Conservation (phyloP, 257 asterid genomes). For the Paulownia fortunei region DNA sequence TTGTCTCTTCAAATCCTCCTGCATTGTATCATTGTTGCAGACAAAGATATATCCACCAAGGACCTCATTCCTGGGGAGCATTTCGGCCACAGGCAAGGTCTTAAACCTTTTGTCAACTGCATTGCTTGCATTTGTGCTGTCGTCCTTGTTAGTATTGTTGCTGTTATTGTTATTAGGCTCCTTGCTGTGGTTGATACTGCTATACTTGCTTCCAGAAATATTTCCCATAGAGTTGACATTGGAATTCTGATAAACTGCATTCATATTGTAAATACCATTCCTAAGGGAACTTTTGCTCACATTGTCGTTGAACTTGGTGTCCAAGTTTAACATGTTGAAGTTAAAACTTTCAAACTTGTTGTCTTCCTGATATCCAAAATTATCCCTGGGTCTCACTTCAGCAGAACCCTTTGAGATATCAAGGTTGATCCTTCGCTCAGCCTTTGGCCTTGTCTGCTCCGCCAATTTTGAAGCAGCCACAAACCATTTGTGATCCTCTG, state of each 20-base stretch:
- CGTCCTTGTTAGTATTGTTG: constrained; percentile 50
- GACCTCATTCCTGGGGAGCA: constrained; percentile 89
- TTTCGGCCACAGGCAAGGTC: constrained; percentile 92
- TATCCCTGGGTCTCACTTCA: constrained; percentile 66
- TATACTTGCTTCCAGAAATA: constrained; percentile 57
- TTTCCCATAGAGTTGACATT: constrained; percentile 49
- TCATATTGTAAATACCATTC: constrained; percentile 59
- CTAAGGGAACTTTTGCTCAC: constrained; percentile 45
- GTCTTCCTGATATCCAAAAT: constrained; percentile 67
- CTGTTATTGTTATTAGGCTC: constrained; percentile 46
- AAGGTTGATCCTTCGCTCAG: constrained; percentile 77
- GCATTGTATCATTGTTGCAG: constrained; percentile 97
- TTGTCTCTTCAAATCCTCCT: constrained; percentile 89
- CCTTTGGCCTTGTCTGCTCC: constrained; percentile 81
- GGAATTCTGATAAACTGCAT: constrained; percentile 65
- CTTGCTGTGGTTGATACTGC: constrained; percentile 47
- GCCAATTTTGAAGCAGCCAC: constrained; percentile 86
- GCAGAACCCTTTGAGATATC: constrained; percentile 77
- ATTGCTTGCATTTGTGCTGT: constrained; percentile 45
- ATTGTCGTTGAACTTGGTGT: constrained; percentile 62
- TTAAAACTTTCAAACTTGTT: constrained; percentile 78
- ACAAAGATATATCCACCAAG: constrained; percentile 97
- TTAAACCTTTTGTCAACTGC: constrained; percentile 85
- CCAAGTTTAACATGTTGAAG: constrained; percentile 77
- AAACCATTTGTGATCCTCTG: constrained; percentile 90